A percentile compares a stretch with the other conserved stretches of the same genome.
Evolutionary conservation across 805 yeast genomes (phyloP).

Genomic region (Teunomyces cretensis): DNA sequence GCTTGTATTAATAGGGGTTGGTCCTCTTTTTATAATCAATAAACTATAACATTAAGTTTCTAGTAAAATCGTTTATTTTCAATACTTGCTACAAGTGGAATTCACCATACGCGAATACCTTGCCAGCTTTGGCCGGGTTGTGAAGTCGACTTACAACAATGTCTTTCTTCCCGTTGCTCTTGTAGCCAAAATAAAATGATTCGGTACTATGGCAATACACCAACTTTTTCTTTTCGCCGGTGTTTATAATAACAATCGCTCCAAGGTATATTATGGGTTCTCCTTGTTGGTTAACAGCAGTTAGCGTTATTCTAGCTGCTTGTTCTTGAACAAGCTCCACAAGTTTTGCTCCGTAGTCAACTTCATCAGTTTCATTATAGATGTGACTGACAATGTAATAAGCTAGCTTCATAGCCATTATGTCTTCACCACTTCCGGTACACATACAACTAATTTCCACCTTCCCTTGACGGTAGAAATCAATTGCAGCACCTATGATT

Average conservation of each 20-base stretch:
- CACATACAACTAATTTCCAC: constrained; percentile 37
- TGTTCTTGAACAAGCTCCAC: constrained; percentile 14
- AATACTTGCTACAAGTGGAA: constrained; percentile 7
- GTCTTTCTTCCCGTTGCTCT: constrained; percentile 13
- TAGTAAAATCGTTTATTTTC: background rate
- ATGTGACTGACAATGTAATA: constrained; percentile 18
- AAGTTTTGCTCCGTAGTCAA: constrained; percentile 17
- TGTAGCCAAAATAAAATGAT: constrained; percentile 26
- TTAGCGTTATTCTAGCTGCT: constrained; percentile 8
- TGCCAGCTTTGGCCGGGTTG: constrained; percentile 13
- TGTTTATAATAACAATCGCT: constrained; percentile 21
- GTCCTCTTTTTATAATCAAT: constrained; percentile 14
- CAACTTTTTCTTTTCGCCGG: constrained; percentile 13
- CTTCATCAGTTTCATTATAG: constrained; percentile 13
- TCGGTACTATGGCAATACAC: constrained; percentile 39
- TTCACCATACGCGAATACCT: constrained; percentile 29
- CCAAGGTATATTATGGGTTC: constrained; percentile 30
- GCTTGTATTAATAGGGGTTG: constrained; percentile 10
- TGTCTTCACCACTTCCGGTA: constrained; percentile 61
- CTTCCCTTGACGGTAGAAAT: constrained; percentile 15
- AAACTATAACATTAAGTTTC: constrained; percentile 6
- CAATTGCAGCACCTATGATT: constrained; percentile 46
- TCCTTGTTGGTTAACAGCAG: constrained; percentile 11
- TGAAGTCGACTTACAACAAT: constrained; percentile 25
- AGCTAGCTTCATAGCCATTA: constrained; percentile 44